phyloP scores from a whole-genome alignment of 139 green algal genomes.

The Trebouxia sp. region DNA sequence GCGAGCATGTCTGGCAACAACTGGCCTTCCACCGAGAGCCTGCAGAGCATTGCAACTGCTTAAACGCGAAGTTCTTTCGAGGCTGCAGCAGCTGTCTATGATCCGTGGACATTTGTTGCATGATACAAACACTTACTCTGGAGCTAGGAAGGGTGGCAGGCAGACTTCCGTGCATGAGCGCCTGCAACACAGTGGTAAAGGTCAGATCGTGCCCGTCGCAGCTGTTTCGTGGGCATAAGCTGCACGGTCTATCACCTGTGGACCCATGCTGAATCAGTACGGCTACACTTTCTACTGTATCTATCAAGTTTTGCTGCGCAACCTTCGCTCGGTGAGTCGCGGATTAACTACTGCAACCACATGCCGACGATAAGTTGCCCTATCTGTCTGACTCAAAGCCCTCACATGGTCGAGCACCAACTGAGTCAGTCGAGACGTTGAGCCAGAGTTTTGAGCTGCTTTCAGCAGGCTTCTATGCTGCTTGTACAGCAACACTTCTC shows the following conservation, averaged over 20 bases:
- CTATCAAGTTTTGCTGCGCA: not conserved
- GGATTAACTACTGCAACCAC: constrained; percentile 12
- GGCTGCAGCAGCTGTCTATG: not conserved
- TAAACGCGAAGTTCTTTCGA: not conserved
- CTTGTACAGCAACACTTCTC: no score
- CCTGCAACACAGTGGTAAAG: not conserved
- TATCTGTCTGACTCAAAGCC: not conserved
- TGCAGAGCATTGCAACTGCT: not conserved
- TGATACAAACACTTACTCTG: not conserved
- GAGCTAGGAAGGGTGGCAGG: not conserved
- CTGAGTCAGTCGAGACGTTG: no score
- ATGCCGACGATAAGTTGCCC: constrained; percentile 27
- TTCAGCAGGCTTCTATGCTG: no score
- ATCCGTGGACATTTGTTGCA: not conserved
- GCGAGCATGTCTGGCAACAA: not conserved
- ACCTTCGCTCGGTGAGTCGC: not conserved
- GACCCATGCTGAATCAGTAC: not conserved
- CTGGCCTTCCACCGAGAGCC: not conserved
- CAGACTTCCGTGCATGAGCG: not conserved
- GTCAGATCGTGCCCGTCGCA: constrained; percentile 17
- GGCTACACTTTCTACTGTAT: not conserved
- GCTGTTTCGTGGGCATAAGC: no score
- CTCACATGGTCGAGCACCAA: no score
- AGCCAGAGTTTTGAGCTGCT: no score
- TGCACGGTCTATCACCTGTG: not conserved